Percentiles rank a stretch among this genome's conserved stretches.
These are phyloP conservation scores for Echinochloa phyllopogon DNA, from an alignment of 176 grass and related monocot species.

Conservation along the genomic window DNA sequence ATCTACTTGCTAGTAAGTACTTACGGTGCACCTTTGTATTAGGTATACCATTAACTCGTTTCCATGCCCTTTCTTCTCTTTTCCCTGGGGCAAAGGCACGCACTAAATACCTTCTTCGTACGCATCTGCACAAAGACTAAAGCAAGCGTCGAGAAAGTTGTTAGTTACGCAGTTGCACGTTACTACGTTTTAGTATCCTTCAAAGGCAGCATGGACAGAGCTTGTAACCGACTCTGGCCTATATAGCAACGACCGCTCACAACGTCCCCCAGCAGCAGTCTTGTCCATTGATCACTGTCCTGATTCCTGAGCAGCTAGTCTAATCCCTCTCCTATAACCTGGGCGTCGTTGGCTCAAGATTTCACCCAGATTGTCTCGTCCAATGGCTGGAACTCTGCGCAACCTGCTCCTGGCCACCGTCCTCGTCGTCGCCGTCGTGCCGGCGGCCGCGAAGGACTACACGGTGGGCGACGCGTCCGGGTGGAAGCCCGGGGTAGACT, in stretches of 20 bases:
- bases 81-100: slow-evolving; percentile 1
- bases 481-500: slow-evolving; percentile 66
- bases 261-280: not conserved
- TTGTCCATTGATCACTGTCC: slow-evolving; percentile 12
- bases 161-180: not conserved
- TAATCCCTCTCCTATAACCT: not conserved
- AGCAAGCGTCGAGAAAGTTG: not conserved
- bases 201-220: not conserved
- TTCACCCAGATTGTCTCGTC: too few relatives aligned
- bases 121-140: not conserved
- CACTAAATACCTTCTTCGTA: not conserved
- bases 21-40: not conserved
- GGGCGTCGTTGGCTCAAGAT: not conserved
- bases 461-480: slow-evolving; percentile 65
- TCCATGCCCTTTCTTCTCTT: not conserved
- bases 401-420: slow-evolving; percentile 32
- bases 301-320: not conserved
- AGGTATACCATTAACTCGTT: slow-evolving; percentile 11
- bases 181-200: not conserved
- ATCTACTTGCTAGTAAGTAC: not conserved
- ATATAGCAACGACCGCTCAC: slow-evolving; percentile 5
- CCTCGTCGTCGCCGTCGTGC: slow-evolving; percentile 27
- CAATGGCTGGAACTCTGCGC: slow-evolving; percentile 46
- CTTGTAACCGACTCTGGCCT: not conserved
- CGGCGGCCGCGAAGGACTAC: slow-evolving; percentile 60